Evolutionary conservation across 177 flowering plant genomes (phyloP).

Genomic region (Vitis hybrid): DNA sequence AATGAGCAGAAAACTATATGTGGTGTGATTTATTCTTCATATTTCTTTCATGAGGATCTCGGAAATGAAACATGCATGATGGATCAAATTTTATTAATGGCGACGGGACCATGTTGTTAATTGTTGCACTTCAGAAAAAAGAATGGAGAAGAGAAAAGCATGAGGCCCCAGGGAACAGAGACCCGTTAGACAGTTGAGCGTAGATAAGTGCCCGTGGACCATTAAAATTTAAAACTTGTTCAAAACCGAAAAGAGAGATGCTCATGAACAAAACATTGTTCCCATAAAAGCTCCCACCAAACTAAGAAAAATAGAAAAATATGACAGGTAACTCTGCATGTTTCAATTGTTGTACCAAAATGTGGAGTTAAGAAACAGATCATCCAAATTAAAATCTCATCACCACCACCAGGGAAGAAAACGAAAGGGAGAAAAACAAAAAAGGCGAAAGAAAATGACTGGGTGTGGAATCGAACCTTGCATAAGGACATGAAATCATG

Average conservation of each 20-base stretch:
- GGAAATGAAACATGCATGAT: too few relatives aligned
- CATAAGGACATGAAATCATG: constrained; percentile 80
- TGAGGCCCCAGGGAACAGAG: neutral
- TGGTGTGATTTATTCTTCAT: too few relatives aligned
- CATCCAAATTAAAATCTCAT: too few relatives aligned
- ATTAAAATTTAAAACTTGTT: neutral
- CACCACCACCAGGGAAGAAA: too few relatives aligned
- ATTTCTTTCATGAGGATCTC: too few relatives aligned
- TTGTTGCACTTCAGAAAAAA: neutral
- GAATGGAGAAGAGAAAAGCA: neutral
- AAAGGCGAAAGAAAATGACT: neutral
- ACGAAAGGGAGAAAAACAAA: neutral
- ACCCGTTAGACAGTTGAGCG: neutral
- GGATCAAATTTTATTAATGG: too few relatives aligned
- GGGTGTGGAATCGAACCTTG: constrained; percentile 49
- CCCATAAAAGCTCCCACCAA: constrained; percentile 20
- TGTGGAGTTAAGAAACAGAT: too few relatives aligned
- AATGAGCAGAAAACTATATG: too few relatives aligned
- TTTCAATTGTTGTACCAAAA: too few relatives aligned
- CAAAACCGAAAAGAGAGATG: neutral
- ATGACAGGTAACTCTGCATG: too few relatives aligned
- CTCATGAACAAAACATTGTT: constrained; percentile 1
- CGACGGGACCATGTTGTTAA: too few relatives aligned
- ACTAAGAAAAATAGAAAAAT: constrained; percentile 6
- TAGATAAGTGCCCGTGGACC: neutral